Evolutionary conservation across 306 rosid species (phyloP).

Genomic region (Casuarina equisetifolia): DNA sequence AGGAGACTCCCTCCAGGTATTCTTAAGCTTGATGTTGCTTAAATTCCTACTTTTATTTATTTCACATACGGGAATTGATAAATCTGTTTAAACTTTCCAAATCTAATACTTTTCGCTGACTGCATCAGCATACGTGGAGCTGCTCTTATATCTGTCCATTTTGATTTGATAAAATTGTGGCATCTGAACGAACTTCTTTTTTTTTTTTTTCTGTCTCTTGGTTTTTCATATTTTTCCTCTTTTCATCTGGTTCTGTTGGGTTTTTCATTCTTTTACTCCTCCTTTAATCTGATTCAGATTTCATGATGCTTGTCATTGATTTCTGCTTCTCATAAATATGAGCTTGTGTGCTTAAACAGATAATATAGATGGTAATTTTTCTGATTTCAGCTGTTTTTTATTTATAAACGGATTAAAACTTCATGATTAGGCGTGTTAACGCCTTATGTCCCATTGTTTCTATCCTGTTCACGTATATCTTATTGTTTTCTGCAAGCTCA

Average conservation of each 20-base stretch:
- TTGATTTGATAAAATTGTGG: not conserved
- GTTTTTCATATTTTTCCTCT: not conserved
- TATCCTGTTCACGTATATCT: not conserved
- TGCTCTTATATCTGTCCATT: not conserved
- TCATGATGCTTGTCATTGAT: not conserved
- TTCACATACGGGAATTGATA: not conserved
- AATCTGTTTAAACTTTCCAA: not conserved
- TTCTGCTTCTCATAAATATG: not conserved
- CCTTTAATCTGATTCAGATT: not conserved
- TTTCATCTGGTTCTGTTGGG: not conserved
- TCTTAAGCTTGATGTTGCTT: slow-evolving; percentile 7
- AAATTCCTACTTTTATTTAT: not conserved
- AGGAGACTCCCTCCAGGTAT: slow-evolving; percentile 70
- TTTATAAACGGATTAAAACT: not conserved
- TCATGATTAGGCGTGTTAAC: not conserved
- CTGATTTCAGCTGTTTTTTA: not conserved
- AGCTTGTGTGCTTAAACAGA: not conserved
- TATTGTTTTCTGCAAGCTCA: not conserved
- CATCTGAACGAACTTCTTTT: not conserved
- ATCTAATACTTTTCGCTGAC: not conserved
- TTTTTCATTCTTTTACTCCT: not conserved
- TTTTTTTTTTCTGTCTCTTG: not conserved
- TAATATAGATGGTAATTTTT: not conserved
- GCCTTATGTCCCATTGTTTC: not conserved
- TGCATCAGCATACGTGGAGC: not conserved